These are phyloP conservation scores for Apophysomyces trapeziformis DNA, from an alignment of 371 early-diverging fungal species.

Conservation along the genomic window DNA sequence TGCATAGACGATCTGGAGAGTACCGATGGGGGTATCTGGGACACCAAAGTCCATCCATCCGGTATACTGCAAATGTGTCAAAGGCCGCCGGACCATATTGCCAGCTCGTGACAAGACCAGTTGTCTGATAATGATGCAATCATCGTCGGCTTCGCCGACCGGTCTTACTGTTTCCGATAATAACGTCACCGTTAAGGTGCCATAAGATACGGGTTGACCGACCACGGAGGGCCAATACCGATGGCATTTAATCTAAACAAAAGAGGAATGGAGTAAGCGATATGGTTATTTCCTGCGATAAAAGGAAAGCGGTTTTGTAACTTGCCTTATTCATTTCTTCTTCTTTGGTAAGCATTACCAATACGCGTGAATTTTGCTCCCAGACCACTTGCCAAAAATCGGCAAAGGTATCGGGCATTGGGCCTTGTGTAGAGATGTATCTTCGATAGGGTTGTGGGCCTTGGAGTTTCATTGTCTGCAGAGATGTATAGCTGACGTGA, in stretches of 20 bases:
- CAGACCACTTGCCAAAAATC: constrained; percentile 94
- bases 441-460: constrained; percentile 31
- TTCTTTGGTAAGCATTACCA: constrained; percentile 91
- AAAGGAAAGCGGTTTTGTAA: constrained; percentile 18
- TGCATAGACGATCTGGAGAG: constrained; percentile 64
- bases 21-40: constrained; percentile 65
- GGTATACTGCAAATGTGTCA: constrained; percentile 82
- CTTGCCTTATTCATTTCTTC: constrained; percentile 78
- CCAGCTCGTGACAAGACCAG: constrained; percentile 20
- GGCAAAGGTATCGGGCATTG: constrained; percentile 76
- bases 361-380: constrained; percentile 76
- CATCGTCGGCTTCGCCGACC: constrained; percentile 30
- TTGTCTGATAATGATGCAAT: constrained; percentile 33
- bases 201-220: constrained; percentile 42
- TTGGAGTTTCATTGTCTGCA: constrained; percentile 29
- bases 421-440: constrained; percentile 92
- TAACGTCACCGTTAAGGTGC: constrained; percentile 39
- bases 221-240: constrained; percentile 74
- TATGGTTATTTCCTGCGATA: neutral
- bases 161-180: constrained; percentile 27
- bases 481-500: constrained; percentile 22
- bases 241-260: constrained; percentile 63
- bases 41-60: constrained; percentile 94
- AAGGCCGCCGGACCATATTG: constrained; percentile 35
- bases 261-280: constrained; percentile 13